Conservation (phyloP, 225 moss, liverwort and hornwort genomes). For the Ulota crispa region DNA sequence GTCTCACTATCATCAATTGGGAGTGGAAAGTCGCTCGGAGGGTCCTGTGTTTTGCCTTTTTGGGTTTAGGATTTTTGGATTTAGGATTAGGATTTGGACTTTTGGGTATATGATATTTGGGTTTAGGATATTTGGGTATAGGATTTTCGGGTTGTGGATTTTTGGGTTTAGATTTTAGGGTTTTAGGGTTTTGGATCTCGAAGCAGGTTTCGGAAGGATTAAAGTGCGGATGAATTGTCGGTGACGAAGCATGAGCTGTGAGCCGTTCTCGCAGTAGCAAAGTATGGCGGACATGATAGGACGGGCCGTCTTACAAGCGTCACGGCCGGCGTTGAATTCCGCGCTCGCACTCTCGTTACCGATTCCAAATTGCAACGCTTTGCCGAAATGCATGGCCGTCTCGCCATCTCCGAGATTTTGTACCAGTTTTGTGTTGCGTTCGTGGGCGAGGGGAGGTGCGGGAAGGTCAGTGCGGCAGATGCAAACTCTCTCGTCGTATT, state of each 20-base stretch:
- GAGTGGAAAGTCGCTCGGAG: no score
- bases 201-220: neutral
- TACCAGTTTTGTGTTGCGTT: neutral
- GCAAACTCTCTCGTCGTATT: slow-evolving; percentile 12
- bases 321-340: slow-evolving; percentile 22
- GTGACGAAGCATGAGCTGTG: neutral
- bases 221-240: neutral
- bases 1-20: no score
- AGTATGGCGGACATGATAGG: slow-evolving; percentile 38
- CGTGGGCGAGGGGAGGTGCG: neutral
- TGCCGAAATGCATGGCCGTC: neutral
- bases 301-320: slow-evolving; percentile 23
- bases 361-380: neutral
- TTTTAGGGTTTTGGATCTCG: neutral
- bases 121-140: no score
- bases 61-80: no score
- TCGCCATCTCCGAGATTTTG: neutral
- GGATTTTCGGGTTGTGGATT: no score
- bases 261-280: neutral
- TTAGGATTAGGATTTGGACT: no score
- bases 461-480: slow-evolving; percentile 13
- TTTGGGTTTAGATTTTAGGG: neutral
- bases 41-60: no score
- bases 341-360: neutral
- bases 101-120: no score